A percentile compares a stretch with the other conserved stretches of the same genome.
These are phyloP conservation scores for Babjeviella inositovora DNA, from an alignment of 805 yeast genomes.

Conservation along the genomic window DNA sequence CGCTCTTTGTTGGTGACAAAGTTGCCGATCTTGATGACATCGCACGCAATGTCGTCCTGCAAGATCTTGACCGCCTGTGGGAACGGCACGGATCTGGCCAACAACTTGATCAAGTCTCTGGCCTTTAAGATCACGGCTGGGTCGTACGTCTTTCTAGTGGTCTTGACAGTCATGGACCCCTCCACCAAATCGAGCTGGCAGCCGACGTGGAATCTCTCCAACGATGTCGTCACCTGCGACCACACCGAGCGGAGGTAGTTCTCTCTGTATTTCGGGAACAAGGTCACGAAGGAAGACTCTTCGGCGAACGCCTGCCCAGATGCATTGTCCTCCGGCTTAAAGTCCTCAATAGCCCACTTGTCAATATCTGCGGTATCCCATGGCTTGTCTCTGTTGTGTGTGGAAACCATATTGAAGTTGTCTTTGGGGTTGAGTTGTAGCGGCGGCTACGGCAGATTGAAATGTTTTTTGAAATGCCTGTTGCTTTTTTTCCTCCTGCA, in stretches of 20 bases:
- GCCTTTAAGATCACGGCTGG: slow-evolving; percentile 91
- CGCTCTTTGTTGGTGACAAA: slow-evolving; percentile 83
- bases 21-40: slow-evolving; percentile 87
- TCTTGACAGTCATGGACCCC: slow-evolving; percentile 94
- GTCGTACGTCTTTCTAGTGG: slow-evolving; percentile 90
- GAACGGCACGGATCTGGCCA: slow-evolving; percentile 92
- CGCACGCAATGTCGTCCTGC: slow-evolving; percentile 90
- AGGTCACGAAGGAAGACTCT: slow-evolving; percentile 86
- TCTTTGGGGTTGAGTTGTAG: background rate
- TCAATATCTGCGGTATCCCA: slow-evolving; percentile 96
- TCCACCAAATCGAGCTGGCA: slow-evolving; percentile 84
- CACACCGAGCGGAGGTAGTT: slow-evolving; percentile 76
- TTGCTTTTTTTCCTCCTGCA: background rate
- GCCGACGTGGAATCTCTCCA: slow-evolving; percentile 61
- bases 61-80: slow-evolving; percentile 90
- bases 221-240: slow-evolving; percentile 80
- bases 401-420: slow-evolving; percentile 54
- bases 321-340: slow-evolving; percentile 77
- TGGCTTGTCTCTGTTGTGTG: slow-evolving; percentile 89
- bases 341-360: slow-evolving; percentile 83
- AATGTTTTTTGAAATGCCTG: slow-evolving; percentile 1
- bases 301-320: slow-evolving; percentile 87
- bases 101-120: slow-evolving; percentile 80
- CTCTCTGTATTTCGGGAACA: slow-evolving; percentile 95
- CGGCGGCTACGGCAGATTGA: background rate